Evolutionary conservation across 345 rosid genomes (phyloP), one percentile per base, ranked within the genome.

Genomic region (Eucalyptus paniculata): DNA sequence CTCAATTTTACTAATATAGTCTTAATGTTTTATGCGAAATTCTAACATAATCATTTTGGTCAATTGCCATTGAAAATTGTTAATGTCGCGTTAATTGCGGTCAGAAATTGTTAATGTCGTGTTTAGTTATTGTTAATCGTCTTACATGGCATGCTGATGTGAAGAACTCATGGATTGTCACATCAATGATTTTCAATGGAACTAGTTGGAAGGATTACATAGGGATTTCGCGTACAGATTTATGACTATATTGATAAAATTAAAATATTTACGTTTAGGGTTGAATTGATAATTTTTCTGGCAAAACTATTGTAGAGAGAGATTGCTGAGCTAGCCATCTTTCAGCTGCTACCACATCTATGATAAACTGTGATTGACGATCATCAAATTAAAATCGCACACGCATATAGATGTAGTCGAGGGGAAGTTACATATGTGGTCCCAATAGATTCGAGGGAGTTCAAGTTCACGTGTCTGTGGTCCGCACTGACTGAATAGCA

Each of bases 151-250:
- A 77, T 4, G 4, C 0, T 11, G 30, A 6, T 19, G 14, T 21
- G 5, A 13, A 11, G 0, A 19, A 77, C 15, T 77, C 1, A 24
- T 37, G 28, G 15, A 37, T 77, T 37, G 45, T 13, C 45, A 77
- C 0, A 2, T 77, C 1, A 19, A 0, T 0, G 3, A 19, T 37
- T 19, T 72, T 9, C 2, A 1, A 69, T 15, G 77, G 77, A 69
- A 69, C 6, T 69, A 21, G 42, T 34, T 9, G 6, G 24, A 69
- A 32, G 7, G 2, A 69, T n/a, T 69, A 32, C 13, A 4, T 32
- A 9, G 4, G 23, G 37, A 34, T 67, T 67, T 17, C 6, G 0
- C 1, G 0, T 9, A 34, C 2, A 69, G 0, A 5, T 34, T 34
- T 69, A 0, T 21, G 4, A 34, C 7, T 19, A 37, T 21, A 5